Conservation (phyloP, 768 basidiomycete genomes). For the Suillus cothurnatus region DNA sequence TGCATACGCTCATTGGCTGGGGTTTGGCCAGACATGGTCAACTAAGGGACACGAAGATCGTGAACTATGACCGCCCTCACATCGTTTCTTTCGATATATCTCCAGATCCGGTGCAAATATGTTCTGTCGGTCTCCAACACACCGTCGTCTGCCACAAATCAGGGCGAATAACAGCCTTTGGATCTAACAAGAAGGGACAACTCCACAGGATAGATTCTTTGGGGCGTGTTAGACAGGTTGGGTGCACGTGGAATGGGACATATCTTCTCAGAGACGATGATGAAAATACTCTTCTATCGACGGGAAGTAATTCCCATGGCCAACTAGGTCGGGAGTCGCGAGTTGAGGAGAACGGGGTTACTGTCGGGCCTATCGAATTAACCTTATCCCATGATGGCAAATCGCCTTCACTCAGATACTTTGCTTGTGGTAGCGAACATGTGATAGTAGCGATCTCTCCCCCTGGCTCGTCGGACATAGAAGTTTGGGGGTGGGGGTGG, state of each 20-base stretch:
- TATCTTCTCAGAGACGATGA: slow-evolving; percentile 42
- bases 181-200: slow-evolving; percentile 75
- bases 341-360: slow-evolving; percentile 4
- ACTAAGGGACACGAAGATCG: slow-evolving; percentile 47
- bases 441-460: slow-evolving; percentile 46
- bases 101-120: slow-evolving; percentile 35
- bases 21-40: slow-evolving; percentile 86
- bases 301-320: slow-evolving; percentile 58
- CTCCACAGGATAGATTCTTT: slow-evolving; percentile 40
- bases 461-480: slow-evolving; percentile 25
- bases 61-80: slow-evolving; percentile 23
- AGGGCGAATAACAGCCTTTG: slow-evolving; percentile 53
- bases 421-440: slow-evolving; percentile 89
- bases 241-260: slow-evolving; percentile 83
- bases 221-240: slow-evolving; percentile 36
- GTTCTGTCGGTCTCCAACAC: slow-evolving; percentile 56
- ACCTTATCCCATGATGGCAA: slow-evolving; percentile 25
- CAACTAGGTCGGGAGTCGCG: slow-evolving; percentile 57
- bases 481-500: slow-evolving; percentile 94
- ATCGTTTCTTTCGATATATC: slow-evolving; percentile 36
- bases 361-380: slow-evolving; percentile 17
- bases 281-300: slow-evolving; percentile 42
- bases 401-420: slow-evolving; percentile 28
- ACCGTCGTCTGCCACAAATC: slow-evolving; percentile 45
- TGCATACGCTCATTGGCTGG: slow-evolving; percentile 68